These are phyloP conservation scores for Chaetoceros muelleri DNA, from an alignment of 108 stramenopile genomes.

Conservation along the genomic window DNA sequence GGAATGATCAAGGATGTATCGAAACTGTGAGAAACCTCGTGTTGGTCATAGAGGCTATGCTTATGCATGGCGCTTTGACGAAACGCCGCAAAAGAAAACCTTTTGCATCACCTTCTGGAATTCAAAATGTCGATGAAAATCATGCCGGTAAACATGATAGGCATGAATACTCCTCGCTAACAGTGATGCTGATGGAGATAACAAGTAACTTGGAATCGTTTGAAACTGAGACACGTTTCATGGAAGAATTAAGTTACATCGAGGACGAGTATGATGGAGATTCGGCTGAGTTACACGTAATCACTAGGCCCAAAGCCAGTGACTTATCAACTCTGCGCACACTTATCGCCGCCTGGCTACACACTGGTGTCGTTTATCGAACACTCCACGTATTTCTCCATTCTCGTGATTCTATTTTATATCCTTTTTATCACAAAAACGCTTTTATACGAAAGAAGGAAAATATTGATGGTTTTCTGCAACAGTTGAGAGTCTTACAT, in stretches of 20 bases:
- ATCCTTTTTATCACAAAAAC: slow-evolving; percentile 43
- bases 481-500: slow-evolving; percentile 44
- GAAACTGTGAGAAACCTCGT: slow-evolving; percentile 54
- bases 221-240: slow-evolving; percentile 20
- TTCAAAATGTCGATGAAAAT: neutral
- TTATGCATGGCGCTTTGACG: slow-evolving; percentile 48
- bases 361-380: slow-evolving; percentile 62
- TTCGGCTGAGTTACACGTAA: slow-evolving; percentile 6
- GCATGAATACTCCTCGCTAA: slow-evolving; percentile 28
- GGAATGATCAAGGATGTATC: slow-evolving; percentile 50
- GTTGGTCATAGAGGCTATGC: slow-evolving; percentile 58
- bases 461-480: slow-evolving; percentile 31
- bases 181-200: slow-evolving; percentile 64
- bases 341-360: slow-evolving; percentile 77
- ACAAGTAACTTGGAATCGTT: slow-evolving; percentile 69
- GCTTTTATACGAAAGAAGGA: slow-evolving; percentile 45
- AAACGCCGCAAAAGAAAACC: slow-evolving; percentile 1
- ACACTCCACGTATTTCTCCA: slow-evolving; percentile 38
- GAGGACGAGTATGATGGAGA: slow-evolving; percentile 11
- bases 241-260: slow-evolving; percentile 1
- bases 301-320: slow-evolving; percentile 27
- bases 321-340: slow-evolving; percentile 67
- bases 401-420: slow-evolving; percentile 37
- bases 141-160: neutral
- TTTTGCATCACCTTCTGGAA: neutral